Conservation (phyloP, 371 early-diverging fungal species). For the Mortierella sp. region DNA sequence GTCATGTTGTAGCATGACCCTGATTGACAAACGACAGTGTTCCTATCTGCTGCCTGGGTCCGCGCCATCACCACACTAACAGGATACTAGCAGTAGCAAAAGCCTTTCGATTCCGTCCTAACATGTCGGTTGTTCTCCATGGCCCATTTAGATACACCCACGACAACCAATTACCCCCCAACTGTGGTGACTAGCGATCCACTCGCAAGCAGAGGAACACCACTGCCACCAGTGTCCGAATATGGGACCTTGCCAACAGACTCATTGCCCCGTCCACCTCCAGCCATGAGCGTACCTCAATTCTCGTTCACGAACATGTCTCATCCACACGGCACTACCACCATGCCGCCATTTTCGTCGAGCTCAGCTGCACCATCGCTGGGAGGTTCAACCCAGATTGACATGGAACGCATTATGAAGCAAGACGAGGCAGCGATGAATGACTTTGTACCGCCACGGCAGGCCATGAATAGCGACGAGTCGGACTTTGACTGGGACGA, state of each 20-base stretch:
- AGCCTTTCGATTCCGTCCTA: not conserved
- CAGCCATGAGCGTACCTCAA: conserved; percentile 21
- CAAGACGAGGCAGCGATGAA: conserved; percentile 50
- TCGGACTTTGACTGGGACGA: conserved; percentile 55
- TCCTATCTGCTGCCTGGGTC: no score
- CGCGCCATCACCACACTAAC: no score
- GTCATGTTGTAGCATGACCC: not conserved
- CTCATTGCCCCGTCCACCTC: conserved; percentile 19
- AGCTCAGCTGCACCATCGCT: conserved; percentile 13
- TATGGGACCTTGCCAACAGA: conserved; percentile 21
- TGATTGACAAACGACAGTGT: not conserved
- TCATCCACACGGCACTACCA: conserved; percentile 1
- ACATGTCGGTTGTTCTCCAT: not conserved
- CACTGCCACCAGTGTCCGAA: conserved; percentile 36
- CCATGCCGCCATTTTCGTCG: not conserved
- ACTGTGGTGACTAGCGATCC: conserved; percentile 4
- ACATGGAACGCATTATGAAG: conserved; percentile 52
- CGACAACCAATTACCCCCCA: conserved; percentile 13
- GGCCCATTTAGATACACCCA: conserved; percentile 11
- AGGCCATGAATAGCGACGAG: conserved; percentile 54
- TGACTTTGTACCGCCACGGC: conserved; percentile 52
- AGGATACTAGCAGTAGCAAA: no score
- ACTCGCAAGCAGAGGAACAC: conserved; percentile 9
- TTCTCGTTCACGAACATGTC: conserved; percentile 7
- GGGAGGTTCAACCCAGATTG: conserved; percentile 32